Evolutionary conservation across 768 basidiomycete species (phyloP).

Genomic region (Hebeloma cylindrosporum): DNA sequence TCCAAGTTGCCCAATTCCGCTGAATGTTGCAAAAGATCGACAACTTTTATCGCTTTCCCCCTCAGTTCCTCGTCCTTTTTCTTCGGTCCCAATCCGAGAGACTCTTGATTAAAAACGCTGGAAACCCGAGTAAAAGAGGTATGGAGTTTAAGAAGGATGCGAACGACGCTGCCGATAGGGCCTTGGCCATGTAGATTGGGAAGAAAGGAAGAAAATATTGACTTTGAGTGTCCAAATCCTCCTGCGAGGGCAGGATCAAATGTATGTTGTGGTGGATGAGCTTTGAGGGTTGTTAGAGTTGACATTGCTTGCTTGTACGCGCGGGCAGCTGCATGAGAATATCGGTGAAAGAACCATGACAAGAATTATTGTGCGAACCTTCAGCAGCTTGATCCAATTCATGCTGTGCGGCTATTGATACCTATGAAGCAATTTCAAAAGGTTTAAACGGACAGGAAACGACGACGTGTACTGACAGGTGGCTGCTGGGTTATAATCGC

Average conservation of each 20-base stretch:
- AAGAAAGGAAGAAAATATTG: constrained; percentile 62
- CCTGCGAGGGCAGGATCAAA: constrained; percentile 53
- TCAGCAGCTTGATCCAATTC: constrained; percentile 41
- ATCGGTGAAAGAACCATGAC: not conserved
- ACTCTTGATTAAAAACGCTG: constrained; percentile 41
- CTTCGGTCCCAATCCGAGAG: constrained; percentile 40
- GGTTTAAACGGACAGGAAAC: not conserved
- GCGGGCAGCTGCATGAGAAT: constrained; percentile 50
- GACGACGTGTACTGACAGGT: constrained; percentile 12
- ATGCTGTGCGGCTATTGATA: constrained; percentile 16
- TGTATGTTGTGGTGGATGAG: constrained; percentile 54
- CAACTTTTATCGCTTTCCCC: constrained; percentile 75
- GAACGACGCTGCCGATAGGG: constrained; percentile 67
- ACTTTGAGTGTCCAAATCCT: constrained; percentile 42
- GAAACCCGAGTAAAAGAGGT: constrained; percentile 51
- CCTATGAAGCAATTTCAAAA: constrained; percentile 5
- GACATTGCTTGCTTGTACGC: constrained; percentile 76
- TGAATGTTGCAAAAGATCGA: constrained; percentile 80
- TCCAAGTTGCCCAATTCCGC: constrained; percentile 76
- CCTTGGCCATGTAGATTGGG: constrained; percentile 78
- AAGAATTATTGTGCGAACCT: constrained; percentile 42
- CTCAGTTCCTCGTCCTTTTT: constrained; percentile 66
- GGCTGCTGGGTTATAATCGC: constrained; percentile 13
- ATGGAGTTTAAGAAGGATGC: constrained; percentile 66
- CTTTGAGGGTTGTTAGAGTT: constrained; percentile 65